phyloP scores from a whole-genome alignment of 805 yeast genomes.

The Torulaspora delbrueckii region DNA sequence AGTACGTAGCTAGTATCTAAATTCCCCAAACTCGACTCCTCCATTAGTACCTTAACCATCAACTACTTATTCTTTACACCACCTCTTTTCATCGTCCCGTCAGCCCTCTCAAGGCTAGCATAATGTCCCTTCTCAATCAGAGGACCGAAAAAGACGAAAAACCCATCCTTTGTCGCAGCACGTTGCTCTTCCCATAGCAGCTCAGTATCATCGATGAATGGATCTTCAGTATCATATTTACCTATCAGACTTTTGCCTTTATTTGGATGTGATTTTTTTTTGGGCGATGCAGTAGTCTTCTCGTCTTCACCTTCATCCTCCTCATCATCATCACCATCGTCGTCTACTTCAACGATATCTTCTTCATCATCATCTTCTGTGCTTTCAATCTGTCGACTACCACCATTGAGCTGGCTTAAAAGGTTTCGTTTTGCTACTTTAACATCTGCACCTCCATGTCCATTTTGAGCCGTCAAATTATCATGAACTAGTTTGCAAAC shows the following conservation, averaged over 20 bases:
- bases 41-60: not conserved
- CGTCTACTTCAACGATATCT: slow-evolving; percentile 19
- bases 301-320: slow-evolving; percentile 19
- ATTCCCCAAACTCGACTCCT: not conserved
- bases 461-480: slow-evolving; percentile 11
- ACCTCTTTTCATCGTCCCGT: slow-evolving; percentile 41
- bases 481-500: slow-evolving; percentile 24
- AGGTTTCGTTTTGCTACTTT: slow-evolving; percentile 23
- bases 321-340: slow-evolving; percentile 22
- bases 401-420: slow-evolving; percentile 19
- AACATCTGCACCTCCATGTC: slow-evolving; percentile 3
- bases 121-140: slow-evolving; percentile 57
- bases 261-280: slow-evolving; percentile 37
- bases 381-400: slow-evolving; percentile 12
- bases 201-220: slow-evolving; percentile 94
- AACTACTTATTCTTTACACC: slow-evolving; percentile 30
- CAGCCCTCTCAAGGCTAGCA: slow-evolving; percentile 44
- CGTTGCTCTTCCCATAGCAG: slow-evolving; percentile 89
- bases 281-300: slow-evolving; percentile 19
- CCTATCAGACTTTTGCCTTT: slow-evolving; percentile 72
- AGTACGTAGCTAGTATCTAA: not conserved
- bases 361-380: slow-evolving; percentile 29
- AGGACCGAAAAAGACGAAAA: slow-evolving; percentile 93
- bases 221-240: slow-evolving; percentile 87
- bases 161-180: slow-evolving; percentile 89